Evolutionary conservation across 2,329 filamentous ascomycete species (phyloP), one percentile per base, ranked within the genome.

Genomic region (Tricladium varicosporioides): DNA sequence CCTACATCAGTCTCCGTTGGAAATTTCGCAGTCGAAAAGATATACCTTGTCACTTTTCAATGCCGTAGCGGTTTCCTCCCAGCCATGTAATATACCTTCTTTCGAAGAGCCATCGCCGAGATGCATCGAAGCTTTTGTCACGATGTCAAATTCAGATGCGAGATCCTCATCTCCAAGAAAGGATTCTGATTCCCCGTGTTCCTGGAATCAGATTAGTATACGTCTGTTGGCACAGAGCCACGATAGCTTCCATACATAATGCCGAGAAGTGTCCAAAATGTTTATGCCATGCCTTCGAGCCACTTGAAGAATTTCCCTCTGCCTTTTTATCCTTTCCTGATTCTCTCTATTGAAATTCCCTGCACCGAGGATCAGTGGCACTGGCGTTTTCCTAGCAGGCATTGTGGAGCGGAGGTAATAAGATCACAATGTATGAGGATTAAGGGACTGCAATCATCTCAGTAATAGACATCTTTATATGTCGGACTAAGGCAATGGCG

Each of bases 71-170:
- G 44, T 59, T 16, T 55, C 22, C 13, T 40, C 51, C 58, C 54
- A 57, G 5, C 48, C n/a, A 15, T 55, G 46, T 1, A 57, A 16
- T 8, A 60, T 55, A 3, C 54, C 54, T 44, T 55, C 58, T 31
- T 57, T 54, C 4, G 48, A 49, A 8, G 54, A 32, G 8, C 54
- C 58, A 2, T 27, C 18, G 10, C 42, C n/a, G 14, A 55, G 27
- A 13, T 48, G n/a, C 44, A 40, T 52, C 3, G 51, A 43, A 2
- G 54, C 52, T 44, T 60, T 60, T 2, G 54, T 60, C 14, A 53
- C 55, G 15, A 60, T 55, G 7, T 56, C 32, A 22, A 60, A 58
- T 16, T 58, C 52, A 14, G 47, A 32, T 13, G 59, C 42, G 10
- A 60, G 31, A 1, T 47, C 53, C 40, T 56, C 31, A 13, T 56